Evolutionary conservation across 768 basidiomycete genomes (phyloP), one percentile per base, ranked within the genome.

Genomic region (Auricularia cornea): DNA sequence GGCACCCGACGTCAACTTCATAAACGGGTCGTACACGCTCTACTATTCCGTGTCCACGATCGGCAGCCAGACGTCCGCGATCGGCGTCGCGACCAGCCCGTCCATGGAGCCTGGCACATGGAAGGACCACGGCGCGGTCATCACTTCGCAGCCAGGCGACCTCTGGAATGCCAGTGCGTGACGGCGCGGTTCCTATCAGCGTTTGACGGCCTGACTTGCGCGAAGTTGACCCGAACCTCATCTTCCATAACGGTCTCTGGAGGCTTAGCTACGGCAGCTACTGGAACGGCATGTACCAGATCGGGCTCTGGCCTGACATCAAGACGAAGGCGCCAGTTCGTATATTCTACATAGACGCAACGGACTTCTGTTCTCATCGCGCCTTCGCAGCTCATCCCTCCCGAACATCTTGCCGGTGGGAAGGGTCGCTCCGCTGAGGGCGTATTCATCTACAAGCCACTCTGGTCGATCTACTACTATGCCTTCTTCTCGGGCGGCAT

Each of bases 31-130:
- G 33, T 71, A 71, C 48, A 62, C 63, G 32, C 65, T 68, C 16
- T 71, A 69, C 62, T 71, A 69, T 61, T 63, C 68, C 1, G 67
- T 68, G 3, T 69, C 69, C 28, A 63, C 66, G 1, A 65, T 69
- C 32, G 70, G 70, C 33, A 66, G 65, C 31, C 70, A 71, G 63
- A 64, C 68, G 35, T 70, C 69, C 5, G 66, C 63, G 20, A 71
- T 71, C 44, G 69, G 69, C 1, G 61, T 69, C 4, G 70, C 70
- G 16, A 70, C 68, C 4, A 68, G 67, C 38, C 33, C 68, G 26
- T 66, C 66, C 35, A 69, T 70, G 68, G 67, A 68, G 26, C 63
- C 68, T 26, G 70, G 70, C 6, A 69, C 68, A 0, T 72, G 69
- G 69, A 68, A 67, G 2, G 67, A 69, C 60, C 66, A 66, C 16